A percentile compares a stretch with the other conserved stretches of the same genome.
These are phyloP conservation scores for Plasmodium knowlesi DNA, from an alignment of 169 alveolate species.

Conservation along the genomic window DNA sequence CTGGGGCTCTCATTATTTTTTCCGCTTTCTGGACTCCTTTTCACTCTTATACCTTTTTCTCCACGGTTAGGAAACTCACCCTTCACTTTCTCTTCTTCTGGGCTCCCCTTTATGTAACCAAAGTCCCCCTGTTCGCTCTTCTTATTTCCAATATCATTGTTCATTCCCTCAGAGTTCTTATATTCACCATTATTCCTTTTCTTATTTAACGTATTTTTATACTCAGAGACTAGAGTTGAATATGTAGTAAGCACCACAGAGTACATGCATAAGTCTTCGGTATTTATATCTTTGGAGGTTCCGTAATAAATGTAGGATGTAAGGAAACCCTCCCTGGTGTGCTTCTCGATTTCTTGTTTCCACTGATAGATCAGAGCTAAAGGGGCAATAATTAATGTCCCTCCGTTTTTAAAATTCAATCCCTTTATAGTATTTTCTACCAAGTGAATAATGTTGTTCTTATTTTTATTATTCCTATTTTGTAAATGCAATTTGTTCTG, in stretches of 20 bases:
- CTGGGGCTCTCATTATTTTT: neutral
- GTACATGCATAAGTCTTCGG: conserved; percentile 76
- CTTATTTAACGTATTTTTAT: conserved; percentile 58
- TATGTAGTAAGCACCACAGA: conserved; percentile 88
- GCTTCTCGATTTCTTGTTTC: conserved; percentile 82
- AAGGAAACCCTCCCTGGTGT: conserved; percentile 78
- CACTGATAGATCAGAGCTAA: conserved; percentile 85
- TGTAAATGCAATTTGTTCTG: conserved; percentile 35
- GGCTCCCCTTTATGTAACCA: neutral
- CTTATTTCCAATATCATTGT: neutral
- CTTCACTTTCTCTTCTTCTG: neutral
- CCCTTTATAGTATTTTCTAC: conserved; percentile 69
- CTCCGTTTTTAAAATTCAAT: conserved; percentile 75
- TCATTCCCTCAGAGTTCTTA: neutral
- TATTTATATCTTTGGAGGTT: conserved; percentile 61
- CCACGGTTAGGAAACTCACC: neutral
- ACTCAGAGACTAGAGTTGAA: conserved; percentile 86
- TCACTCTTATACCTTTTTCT: neutral
- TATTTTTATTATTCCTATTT: conserved; percentile 21
- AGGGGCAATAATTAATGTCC: conserved; percentile 88
- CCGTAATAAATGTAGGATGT: conserved; percentile 79
- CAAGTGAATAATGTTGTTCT: conserved; percentile 30
- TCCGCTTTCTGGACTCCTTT: neutral
- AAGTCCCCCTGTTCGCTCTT: neutral
- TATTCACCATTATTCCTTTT: neutral